Evolutionary conservation across 345 rosid genomes (phyloP), one percentile per base, ranked within the genome.

Genomic region (Sisymbrium altissimum): DNA sequence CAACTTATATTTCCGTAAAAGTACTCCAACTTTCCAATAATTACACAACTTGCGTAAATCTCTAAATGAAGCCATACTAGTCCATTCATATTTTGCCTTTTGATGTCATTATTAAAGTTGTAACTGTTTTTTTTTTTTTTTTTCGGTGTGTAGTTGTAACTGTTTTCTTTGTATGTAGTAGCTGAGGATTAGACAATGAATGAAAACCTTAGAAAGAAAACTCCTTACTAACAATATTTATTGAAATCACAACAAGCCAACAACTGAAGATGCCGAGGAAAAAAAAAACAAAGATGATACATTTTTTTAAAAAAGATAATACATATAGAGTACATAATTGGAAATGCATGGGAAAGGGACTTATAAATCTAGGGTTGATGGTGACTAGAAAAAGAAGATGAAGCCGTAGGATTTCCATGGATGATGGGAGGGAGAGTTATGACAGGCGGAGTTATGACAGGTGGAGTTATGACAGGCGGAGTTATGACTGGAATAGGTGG

Each of bases 351-450:
- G 58, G 29, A 3, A n/a, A 33, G 11, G 45, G 70, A 66, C 19
- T 3, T 44, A 11, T 53, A 23, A 48, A 29, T 8, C 52, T 64
- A 57, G 45, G 80, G 72, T 23, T 71, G 55, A 58, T 77, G 61
- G 67, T 69, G 75, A 43, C 9, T 15, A 23, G 81, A 60, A 30
- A 67, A 68, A 65, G 83, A 56, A 60, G 84, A 25, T 27, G 83
- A 43, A 49, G 84, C 81, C 8, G 87, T 83, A 4, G 89, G 87
- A 59, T 48, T 8, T 32, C 84, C 85, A 2, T 81, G 83, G 69
- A 80, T 0, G 57, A 43, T 18, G 19, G 73, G 79, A 64, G 79
- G 80, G 66, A 61, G 21, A 23, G 25, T 23, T 23, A 23, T 23
- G 25, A 23, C 25, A 0, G 60, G 36, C 2, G 86, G 78, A 1